A percentile compares a stretch with the other conserved stretches of the same genome.
Conservation (phyloP, 441 rosid species). For the Populus hybrid region DNA sequence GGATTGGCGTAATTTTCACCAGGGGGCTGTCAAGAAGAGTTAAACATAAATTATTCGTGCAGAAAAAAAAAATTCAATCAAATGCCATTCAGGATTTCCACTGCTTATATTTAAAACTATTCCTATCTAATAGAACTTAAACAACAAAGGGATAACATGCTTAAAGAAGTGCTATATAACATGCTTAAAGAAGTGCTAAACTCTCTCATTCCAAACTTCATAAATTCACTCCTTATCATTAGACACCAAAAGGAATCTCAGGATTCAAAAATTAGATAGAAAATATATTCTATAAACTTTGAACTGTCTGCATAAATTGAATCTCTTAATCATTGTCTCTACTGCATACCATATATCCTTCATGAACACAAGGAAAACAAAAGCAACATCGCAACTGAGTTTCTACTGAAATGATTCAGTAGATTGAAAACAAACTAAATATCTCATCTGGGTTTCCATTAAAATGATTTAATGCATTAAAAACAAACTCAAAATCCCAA, state of each 20-base stretch:
- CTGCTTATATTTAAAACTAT: background rate
- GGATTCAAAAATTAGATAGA: background rate
- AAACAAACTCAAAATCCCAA: background rate
- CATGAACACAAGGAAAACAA: background rate
- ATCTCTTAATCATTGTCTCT: background rate
- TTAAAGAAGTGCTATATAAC: background rate
- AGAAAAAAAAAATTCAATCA: background rate
- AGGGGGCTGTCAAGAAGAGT: constrained; percentile 54
- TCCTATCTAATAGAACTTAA: background rate
- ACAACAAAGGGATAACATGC: background rate
- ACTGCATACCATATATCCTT: background rate
- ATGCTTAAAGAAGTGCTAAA: no score
- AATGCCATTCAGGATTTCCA: background rate
- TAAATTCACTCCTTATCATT: background rate
- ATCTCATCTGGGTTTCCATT: background rate
- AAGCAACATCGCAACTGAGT: background rate
- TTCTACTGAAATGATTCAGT: background rate
- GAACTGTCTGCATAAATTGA: background rate
- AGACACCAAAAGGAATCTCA: background rate
- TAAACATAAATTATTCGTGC: background rate
- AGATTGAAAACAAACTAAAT: background rate
- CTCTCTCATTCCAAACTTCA: background rate
- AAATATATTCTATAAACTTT: background rate
- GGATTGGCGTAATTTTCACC: constrained; percentile 96
- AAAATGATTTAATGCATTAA: background rate